Conservation (phyloP, 257 asterid genomes). For the Orobanche coerulescens region DNA sequence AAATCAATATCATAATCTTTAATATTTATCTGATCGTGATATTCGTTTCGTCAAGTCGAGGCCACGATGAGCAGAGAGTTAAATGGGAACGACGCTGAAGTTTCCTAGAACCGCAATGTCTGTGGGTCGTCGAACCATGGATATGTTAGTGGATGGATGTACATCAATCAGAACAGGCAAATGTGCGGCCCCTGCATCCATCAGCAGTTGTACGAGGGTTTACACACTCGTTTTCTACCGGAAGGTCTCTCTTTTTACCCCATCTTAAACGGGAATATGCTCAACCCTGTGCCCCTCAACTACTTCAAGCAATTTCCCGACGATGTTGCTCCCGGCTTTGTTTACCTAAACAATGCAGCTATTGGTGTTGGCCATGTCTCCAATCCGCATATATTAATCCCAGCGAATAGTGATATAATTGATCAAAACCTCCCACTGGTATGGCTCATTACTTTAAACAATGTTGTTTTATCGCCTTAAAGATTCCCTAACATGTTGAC, state of each 20-base stretch:
- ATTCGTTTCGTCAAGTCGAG: too few relatives aligned
- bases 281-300: slow-evolving; percentile 64
- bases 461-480: neutral
- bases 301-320: slow-evolving; percentile 71
- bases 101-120: slow-evolving; percentile 11
- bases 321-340: slow-evolving; percentile 74
- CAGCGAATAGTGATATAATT: too few relatives aligned
- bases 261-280: slow-evolving; percentile 45
- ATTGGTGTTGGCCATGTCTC: slow-evolving; percentile 14
- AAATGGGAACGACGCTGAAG: slow-evolving; percentile 22
- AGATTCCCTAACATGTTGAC: neutral
- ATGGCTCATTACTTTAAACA: slow-evolving; percentile 12
- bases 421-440: too few relatives aligned
- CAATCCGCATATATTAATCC: slow-evolving; percentile 21
- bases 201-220: slow-evolving; percentile 74
- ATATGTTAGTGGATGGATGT: slow-evolving; percentile 86
- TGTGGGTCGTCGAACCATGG: slow-evolving; percentile 21
- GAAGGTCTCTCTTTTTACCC: slow-evolving; percentile 75
- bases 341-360: slow-evolving; percentile 32
- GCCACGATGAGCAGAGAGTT: slow-evolving; percentile 23
- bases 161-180: slow-evolving; percentile 68
- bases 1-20: neutral
- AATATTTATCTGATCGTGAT: neutral
- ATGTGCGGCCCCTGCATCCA: slow-evolving; percentile 95
- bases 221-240: slow-evolving; percentile 75